A percentile compares a stretch with the other conserved stretches of the same genome.
Conservation (phyloP, 805 yeast species). For the Zygotorulaspora sp. region DNA sequence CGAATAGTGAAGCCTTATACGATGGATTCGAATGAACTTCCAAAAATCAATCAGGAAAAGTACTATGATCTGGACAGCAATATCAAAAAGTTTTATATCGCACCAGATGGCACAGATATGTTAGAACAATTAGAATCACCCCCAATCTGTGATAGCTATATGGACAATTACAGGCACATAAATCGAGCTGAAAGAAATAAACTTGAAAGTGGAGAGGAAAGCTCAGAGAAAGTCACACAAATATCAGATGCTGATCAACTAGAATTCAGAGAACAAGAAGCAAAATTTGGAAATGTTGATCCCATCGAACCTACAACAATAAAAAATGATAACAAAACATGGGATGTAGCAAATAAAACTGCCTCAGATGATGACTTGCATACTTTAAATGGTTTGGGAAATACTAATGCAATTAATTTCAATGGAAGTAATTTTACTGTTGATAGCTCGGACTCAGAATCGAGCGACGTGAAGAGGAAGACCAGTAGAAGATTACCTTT, state of each 20-base stretch:
- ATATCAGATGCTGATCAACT: conserved; percentile 1
- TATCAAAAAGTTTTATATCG: conserved; percentile 18
- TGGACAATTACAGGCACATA: conserved; percentile 17
- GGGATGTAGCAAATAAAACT: conserved; percentile 1
- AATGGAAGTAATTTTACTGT: background rate
- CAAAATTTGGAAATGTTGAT: conserved; percentile 1
- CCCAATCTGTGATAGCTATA: conserved; percentile 25
- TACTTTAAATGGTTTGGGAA: background rate
- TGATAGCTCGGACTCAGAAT: conserved; percentile 14
- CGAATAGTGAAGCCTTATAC: conserved; percentile 30
- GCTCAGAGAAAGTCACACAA: background rate
- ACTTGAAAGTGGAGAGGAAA: conserved; percentile 4
- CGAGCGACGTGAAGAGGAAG: conserved; percentile 14
- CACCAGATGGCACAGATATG: conserved; percentile 21
- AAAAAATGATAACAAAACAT: background rate
- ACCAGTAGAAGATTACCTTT: conserved; percentile 20
- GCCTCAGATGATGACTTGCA: background rate
- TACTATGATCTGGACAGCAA: conserved; percentile 11
- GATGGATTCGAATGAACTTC: conserved; percentile 4
- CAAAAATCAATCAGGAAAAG: conserved; percentile 3
- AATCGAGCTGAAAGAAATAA: conserved; percentile 7
- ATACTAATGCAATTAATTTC: background rate
- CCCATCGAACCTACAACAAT: background rate
- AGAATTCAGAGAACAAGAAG: conserved; percentile 2
- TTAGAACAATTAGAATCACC: conserved; percentile 29